Base-by-base conservation (phyloP, 306 rosid species). In the Glycine soja region DNA sequence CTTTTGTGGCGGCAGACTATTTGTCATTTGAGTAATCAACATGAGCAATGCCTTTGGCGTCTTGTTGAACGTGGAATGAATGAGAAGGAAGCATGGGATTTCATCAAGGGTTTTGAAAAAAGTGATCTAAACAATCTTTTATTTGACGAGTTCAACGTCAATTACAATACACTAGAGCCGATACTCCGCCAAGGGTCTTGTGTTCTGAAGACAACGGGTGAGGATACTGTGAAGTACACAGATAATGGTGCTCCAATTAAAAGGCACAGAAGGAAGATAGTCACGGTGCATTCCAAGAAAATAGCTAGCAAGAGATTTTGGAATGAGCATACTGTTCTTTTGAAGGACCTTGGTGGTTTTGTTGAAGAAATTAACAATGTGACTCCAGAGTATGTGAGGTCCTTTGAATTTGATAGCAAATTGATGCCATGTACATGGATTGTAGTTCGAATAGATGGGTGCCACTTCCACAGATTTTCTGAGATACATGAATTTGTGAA, bases 381-480 rank as follows among this genome's bases (percentile, higher is more conserved):
- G 47, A 91, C 87, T 42, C 93, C 90, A 9, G 97, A 92, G 85
- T 91, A 85, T 84, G 77, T 92, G 68, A 81, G 83, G 90, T 90
- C 91, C 83, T 94, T 94, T 82, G 89, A 92, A 68, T 86, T 75
- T 81, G 94, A 86, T 70, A 74, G 67, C 70, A 90, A 73, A 77
- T 84, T 94, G 88, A 86, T 92, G 88, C 97, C 90, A 2, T 87
- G 83, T 43, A 91, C 97, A 8, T 94, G 98, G 93, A 81, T 91
- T 59, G 92, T 87, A 7, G 81, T 91, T 83, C 80, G 97, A 85
- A 70, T 94, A 67, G 97, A 92, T 80, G 97, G 97, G 15, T 94
- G 97, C 81, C 97, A 90, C 80, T 92, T 94, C 88, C 97, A 94
- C 81, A 90, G 83, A 87, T 92, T 94, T 85, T 81, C 93, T 12